These are phyloP conservation scores for Aspergillus japonicus DNA, from an alignment of 2,329 filamentous ascomycete genomes.

Conservation along the genomic window DNA sequence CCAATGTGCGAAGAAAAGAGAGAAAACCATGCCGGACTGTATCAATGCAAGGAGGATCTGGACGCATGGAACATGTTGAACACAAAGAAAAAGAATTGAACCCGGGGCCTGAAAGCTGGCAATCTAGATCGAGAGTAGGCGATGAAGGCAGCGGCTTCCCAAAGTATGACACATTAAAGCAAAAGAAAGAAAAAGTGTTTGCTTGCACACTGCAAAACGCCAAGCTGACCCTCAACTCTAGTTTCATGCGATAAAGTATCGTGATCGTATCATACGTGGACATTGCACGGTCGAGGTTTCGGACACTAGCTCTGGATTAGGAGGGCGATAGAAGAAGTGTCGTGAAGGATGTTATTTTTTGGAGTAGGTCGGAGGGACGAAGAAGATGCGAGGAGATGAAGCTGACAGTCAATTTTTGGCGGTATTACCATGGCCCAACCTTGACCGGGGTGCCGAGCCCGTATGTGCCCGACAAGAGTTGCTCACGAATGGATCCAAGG, in stretches of 20 bases:
- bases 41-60: slow-evolving; percentile 1
- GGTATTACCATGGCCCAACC: slow-evolving; percentile 55
- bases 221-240: slow-evolving; percentile 41
- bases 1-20: slow-evolving; percentile 12
- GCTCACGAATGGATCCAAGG: slow-evolving; percentile 53
- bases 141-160: slow-evolving; percentile 9
- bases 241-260: slow-evolving; percentile 45
- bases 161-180: slow-evolving; percentile 12
- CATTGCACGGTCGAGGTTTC: slow-evolving; percentile 29
- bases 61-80: background rate
- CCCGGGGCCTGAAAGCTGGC: slow-evolving; percentile 7
- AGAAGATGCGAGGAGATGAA: background rate
- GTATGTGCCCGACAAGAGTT: slow-evolving; percentile 58
- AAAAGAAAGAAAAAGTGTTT: slow-evolving; percentile 20
- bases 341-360: slow-evolving; percentile 9
- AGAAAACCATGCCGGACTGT: slow-evolving; percentile 6
- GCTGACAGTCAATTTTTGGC: slow-evolving; percentile 1
- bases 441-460: slow-evolving; percentile 54
- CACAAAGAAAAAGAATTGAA: background rate
- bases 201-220: slow-evolving; percentile 40
- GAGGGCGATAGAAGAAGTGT: slow-evolving; percentile 8
- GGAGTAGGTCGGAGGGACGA: slow-evolving; percentile 6
- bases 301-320: slow-evolving; percentile 18
- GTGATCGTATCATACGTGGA: slow-evolving; percentile 45
- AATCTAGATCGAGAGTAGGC: slow-evolving; percentile 1